Percentiles rank a stretch among this genome's conserved stretches.
These are phyloP conservation scores for Termitomyces sp. DNA, from an alignment of 1,284 basidiomycete genomes.

Conservation along the genomic window DNA sequence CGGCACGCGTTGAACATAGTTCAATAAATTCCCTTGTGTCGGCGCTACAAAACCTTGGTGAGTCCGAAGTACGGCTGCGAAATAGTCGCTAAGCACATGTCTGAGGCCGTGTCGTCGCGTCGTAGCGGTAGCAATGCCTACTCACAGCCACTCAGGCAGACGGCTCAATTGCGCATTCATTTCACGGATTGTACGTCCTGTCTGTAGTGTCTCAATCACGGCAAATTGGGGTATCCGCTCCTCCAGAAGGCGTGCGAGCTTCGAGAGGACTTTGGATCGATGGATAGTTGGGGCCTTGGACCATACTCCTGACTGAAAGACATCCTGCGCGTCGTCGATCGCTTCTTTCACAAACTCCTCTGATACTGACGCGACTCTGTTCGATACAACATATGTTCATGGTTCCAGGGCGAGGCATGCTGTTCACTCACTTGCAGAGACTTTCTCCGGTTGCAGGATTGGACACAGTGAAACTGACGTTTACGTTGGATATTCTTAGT, in stretches of 20 bases:
- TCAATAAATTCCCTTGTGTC: slow-evolving; percentile 71
- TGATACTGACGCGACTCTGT: slow-evolving; percentile 32
- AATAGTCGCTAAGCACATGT: slow-evolving; percentile 56
- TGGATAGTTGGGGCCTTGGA: slow-evolving; percentile 51
- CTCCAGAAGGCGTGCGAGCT: slow-evolving; percentile 59
- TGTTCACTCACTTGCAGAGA: slow-evolving; percentile 50
- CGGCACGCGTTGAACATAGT: slow-evolving; percentile 73
- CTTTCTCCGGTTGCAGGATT: slow-evolving; percentile 66
- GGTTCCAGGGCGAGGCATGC: not conserved
- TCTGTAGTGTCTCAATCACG: slow-evolving; percentile 67
- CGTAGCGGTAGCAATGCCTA: slow-evolving; percentile 12
- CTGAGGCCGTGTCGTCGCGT: slow-evolving; percentile 1
- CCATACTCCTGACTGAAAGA: slow-evolving; percentile 66
- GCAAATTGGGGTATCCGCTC: slow-evolving; percentile 55
- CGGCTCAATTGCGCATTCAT: slow-evolving; percentile 72
- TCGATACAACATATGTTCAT: not conserved
- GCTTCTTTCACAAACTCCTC: slow-evolving; percentile 46
- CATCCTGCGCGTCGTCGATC: slow-evolving; percentile 50
- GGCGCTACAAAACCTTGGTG: slow-evolving; percentile 68
- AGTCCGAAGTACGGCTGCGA: slow-evolving; percentile 66
- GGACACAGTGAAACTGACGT: slow-evolving; percentile 41
- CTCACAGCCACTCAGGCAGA: slow-evolving; percentile 79
- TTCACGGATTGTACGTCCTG: slow-evolving; percentile 71
- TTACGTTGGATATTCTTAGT: not conserved
- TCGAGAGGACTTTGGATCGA: slow-evolving; percentile 62